Base-by-base conservation (phyloP, 2,329 filamentous ascomycete genomes). In the Pseudogymnoascus sp. region DNA sequence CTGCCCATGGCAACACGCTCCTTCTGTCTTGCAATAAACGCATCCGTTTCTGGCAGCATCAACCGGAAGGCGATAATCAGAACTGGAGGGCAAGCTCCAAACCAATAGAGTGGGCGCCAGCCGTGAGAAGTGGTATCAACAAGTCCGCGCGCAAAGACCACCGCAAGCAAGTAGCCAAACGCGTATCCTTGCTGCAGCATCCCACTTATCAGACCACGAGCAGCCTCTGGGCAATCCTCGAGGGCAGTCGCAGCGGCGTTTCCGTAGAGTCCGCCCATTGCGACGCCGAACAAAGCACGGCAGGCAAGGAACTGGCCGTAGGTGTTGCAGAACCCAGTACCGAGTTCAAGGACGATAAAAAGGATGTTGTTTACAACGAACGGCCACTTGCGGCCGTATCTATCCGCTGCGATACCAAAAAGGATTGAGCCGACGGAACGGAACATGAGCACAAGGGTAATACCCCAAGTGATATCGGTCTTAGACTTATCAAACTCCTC, bases 51-150 rank as follows among this genome's bases (percentile, higher is more conserved):
- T 5, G 90, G 89, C 1, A 96, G 80, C 72, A 82, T 84, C 21
- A 93, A 77, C 35, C 92, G 87, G 79, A 89, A 91, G 61, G 85
- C 70, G 71, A 96, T 96, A 74, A 96, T 88, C 33, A 96, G 74
- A 1, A 92, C 81, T 0, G 92, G 92, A 0, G 90, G 90, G 38
- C 87, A 83, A 5, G 91, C 90, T 10, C 87, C 91, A 73, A 96
- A 96, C 91, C 92, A 96, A 79, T 87, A 96, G 0, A 96, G 79
- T 0, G 91, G 90, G 6, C 92, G 81, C 92, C 92, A 96, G 60
- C 82, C 86, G 71, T 95, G 87, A 0, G 84, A 74, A 0, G 91
- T 93, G 0, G 91, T 94, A 73, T 89, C 78, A 59, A 92, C 84
- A 5, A 94, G 81, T 4, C 80, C 90, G 6, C 85, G 79, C 9